phyloP scores from a whole-genome alignment of 1,284 basidiomycete genomes.

The Tilletiopsis washingtonensis region DNA sequence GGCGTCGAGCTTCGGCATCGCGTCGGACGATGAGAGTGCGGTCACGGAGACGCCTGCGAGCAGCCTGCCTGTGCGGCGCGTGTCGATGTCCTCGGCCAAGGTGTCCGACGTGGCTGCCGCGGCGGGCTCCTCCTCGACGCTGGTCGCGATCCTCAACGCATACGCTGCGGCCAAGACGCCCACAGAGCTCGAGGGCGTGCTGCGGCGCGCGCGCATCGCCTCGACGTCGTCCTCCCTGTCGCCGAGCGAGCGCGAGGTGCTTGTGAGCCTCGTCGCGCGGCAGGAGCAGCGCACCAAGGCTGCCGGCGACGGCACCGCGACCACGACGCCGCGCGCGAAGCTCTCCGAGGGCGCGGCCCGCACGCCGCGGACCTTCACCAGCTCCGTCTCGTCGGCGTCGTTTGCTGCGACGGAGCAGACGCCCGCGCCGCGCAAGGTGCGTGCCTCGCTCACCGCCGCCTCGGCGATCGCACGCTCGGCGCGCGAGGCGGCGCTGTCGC shows the following conservation, averaged over 20 bases:
- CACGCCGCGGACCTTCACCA: neutral
- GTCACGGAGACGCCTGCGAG: conserved; percentile 1
- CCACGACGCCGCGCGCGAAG: neutral
- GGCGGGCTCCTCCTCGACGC: conserved; percentile 12
- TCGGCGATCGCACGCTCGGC: conserved; percentile 3
- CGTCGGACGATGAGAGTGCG: conserved; percentile 1
- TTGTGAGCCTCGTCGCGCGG: conserved; percentile 21
- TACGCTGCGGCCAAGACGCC: conserved; percentile 41
- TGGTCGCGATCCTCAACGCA: conserved; percentile 34
- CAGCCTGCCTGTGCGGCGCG: too few relatives aligned
- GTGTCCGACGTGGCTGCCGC: neutral
- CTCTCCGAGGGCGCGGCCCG: neutral
- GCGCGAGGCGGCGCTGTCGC: conserved; percentile 1
- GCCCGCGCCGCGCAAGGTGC: neutral
- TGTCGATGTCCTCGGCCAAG: neutral
- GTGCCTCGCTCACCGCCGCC: conserved; percentile 7
- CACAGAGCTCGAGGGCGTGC: conserved; percentile 31
- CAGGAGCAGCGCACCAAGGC: conserved; percentile 22
- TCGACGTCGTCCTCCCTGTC: conserved; percentile 28
- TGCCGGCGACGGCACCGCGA: neutral
- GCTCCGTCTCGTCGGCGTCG: neutral
- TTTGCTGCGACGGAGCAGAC: neutral
- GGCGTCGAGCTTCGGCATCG: conserved; percentile 36
- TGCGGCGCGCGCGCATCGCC: conserved; percentile 31
- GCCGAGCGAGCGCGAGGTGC: conserved; percentile 28